Conservation (phyloP, 495 filamentous ascomycete genomes). For the Oleoguttula mirabilis region DNA sequence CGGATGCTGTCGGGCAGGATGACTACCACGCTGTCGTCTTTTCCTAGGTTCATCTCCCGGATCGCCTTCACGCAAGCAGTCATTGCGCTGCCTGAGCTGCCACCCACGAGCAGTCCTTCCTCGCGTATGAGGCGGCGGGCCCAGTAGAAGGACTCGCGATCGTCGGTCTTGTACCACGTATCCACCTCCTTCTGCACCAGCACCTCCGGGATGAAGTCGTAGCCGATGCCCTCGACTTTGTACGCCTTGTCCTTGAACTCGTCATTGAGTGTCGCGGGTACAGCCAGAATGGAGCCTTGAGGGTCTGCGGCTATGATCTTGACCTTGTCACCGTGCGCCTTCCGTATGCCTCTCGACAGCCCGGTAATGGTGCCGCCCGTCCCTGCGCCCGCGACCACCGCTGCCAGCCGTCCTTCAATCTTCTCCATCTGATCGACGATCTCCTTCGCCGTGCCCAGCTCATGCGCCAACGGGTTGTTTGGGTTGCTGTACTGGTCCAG, state of each 20-base stretch:
- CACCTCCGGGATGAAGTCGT: conserved; percentile 95
- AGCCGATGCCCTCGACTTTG: conserved; percentile 97
- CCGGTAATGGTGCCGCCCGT: conserved; percentile 95
- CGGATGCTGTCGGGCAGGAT: conserved; percentile 90
- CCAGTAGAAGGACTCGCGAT: conserved; percentile 80
- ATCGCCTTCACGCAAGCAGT: conserved; percentile 65
- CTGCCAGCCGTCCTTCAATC: conserved; percentile 43
- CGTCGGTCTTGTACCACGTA: conserved; percentile 95
- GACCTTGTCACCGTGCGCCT: conserved; percentile 62
- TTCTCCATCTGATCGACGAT: conserved; percentile 91
- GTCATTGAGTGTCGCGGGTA: conserved; percentile 65
- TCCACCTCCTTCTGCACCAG: conserved; percentile 72
- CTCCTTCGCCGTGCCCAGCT: conserved; percentile 89
- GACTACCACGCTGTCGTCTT: conserved; percentile 77
- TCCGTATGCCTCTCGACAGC: conserved; percentile 70
- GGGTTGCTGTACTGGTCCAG: conserved; percentile 89
- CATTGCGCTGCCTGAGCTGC: conserved; percentile 87
- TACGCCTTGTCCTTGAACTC: conserved; percentile 71
- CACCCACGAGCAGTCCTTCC: conserved; percentile 88
- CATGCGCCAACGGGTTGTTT: conserved; percentile 89
- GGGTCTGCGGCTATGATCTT: conserved; percentile 89
- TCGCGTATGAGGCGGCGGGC: conserved; percentile 84
- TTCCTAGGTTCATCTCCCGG: conserved; percentile 58
- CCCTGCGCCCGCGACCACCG: conserved; percentile 81
- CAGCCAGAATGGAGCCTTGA: conserved; percentile 72